Conservation (phyloP, 2,329 filamentous ascomycete species). For the Fusarium veterinarium region DNA sequence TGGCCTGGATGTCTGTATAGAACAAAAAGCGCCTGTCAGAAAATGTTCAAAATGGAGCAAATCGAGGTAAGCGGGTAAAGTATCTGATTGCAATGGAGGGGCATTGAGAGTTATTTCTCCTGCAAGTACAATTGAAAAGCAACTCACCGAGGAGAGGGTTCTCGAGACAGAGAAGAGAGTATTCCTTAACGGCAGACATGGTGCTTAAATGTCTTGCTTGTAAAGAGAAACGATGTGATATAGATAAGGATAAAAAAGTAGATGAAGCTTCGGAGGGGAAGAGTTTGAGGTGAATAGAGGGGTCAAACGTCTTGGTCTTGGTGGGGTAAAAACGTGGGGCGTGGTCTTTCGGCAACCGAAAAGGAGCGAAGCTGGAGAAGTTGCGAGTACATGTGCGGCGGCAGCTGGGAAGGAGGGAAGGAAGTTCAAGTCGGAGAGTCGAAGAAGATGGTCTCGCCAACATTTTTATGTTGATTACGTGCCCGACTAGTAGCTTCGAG, state of each 20-base stretch:
- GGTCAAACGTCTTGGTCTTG: conserved; percentile 38
- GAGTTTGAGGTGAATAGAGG: conserved; percentile 45
- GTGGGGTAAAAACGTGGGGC: conserved; percentile 43
- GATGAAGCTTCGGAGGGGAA: conserved; percentile 39
- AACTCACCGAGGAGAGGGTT: conserved; percentile 91
- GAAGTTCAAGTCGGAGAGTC: conserved; percentile 8
- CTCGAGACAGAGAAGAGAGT: conserved; percentile 91
- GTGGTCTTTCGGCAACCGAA: conserved; percentile 39
- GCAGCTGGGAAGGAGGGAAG: conserved; percentile 17
- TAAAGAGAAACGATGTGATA: conserved; percentile 13
- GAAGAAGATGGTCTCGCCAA: conserved; percentile 20
- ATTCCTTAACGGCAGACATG: conserved; percentile 84
- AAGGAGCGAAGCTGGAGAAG: conserved; percentile 38
- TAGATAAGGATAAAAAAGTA: conserved; percentile 16
- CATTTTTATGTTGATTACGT: conserved; percentile 7
- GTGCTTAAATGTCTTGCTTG: conserved; percentile 46
- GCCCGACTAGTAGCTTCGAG: background rate
- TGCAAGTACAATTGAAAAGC: background rate
- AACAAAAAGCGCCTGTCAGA: conserved; percentile 31
- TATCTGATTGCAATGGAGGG: background rate
- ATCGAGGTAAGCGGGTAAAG: conserved; percentile 16
- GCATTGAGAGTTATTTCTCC: background rate
- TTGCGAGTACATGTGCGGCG: conserved; percentile 42
- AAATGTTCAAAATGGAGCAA: conserved; percentile 10
- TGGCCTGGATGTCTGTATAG: conserved; percentile 84